Evolutionary conservation across 164 flowering plant species (phyloP).

Genomic region (Berberis vulgaris): DNA sequence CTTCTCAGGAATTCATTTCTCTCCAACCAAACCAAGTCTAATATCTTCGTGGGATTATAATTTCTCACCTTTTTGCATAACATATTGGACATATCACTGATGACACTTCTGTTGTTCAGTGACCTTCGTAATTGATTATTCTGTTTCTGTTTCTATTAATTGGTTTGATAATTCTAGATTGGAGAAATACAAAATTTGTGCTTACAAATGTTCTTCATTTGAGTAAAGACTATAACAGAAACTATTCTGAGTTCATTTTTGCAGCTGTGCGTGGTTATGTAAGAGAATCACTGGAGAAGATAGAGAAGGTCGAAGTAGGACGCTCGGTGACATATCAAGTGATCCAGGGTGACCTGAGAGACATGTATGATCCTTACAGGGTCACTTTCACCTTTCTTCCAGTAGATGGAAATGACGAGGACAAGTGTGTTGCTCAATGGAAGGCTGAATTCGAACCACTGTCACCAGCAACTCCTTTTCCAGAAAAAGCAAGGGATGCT

Average conservation of each 20-base stretch:
- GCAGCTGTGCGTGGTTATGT: constrained; percentile 35
- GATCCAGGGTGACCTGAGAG: constrained; percentile 29
- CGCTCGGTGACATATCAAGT: constrained; percentile 36
- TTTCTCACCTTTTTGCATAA: too few relatives aligned
- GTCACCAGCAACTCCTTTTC: constrained; percentile 32
- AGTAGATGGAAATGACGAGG: constrained; percentile 2
- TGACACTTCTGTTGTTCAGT: too few relatives aligned
- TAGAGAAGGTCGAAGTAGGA: constrained; percentile 44
- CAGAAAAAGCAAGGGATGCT: constrained; percentile 38
- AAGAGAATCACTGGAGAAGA: constrained; percentile 41
- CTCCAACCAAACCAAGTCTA: too few relatives aligned
- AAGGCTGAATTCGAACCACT: constrained; percentile 33
- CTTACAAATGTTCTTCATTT: too few relatives aligned
- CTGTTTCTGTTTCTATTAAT: too few relatives aligned
- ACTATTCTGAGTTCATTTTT: neutral
- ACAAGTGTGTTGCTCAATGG: constrained; percentile 41
- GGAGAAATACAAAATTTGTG: too few relatives aligned
- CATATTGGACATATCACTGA: too few relatives aligned
- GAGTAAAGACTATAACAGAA: too few relatives aligned
- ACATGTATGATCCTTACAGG: constrained; percentile 40
- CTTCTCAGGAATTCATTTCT: too few relatives aligned
- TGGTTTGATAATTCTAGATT: too few relatives aligned
- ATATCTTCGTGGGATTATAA: too few relatives aligned
- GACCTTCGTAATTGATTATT: too few relatives aligned
- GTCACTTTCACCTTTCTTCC: constrained; percentile 47